Evolutionary conservation across 2,329 filamentous ascomycete species (phyloP), one percentile per base, ranked within the genome.

Genomic region (Alternaria gansuensis): DNA sequence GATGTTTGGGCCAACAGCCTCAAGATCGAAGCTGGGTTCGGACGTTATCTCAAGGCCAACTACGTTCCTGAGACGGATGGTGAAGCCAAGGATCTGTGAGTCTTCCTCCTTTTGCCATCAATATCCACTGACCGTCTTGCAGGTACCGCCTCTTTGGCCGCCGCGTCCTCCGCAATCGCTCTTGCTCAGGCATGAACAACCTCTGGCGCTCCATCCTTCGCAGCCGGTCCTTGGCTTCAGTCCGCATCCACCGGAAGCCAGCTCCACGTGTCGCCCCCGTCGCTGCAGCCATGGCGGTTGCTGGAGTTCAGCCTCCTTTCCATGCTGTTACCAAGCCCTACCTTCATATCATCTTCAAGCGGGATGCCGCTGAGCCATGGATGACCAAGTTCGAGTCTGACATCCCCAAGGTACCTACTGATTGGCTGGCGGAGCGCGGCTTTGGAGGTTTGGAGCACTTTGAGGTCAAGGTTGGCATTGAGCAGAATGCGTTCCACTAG

Each of bases 71-170:
- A 62, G 33, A n/a, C n/a, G 5, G 72, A 75, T 39, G 71, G 69
- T 2, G 72, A 75, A 31, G 67, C 69, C 7, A 75, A 74, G 53
- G 73, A 75, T 40, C 52, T 75, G 69, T 72, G 56, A 64, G 69
- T 66, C 1, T 33, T 28, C 14, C 31, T 36, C 8, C 11, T 8
- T 24, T 34, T 36, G 3, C 23, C 31, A 33, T 43, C 14, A 14
- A 45, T 5, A 33, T 23, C 7, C n/a, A 23, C 54, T 57, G 11
- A 52, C n/a, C 9, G 8, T 39, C 9, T 31, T n/a, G 3, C 28
- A 73, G 69, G 1, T 74, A 75, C 49, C 69, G 73, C 31, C 66
- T 75, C 44, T 72, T 74, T 44, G 73, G 73, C 5, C 66, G 69
- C 24, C 59, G 53, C 9, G 68, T 75, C 3, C 56, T 67, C 5